Evolutionary conservation across 805 yeast species (phyloP), one percentile per base, ranked within the genome.

Genomic region (Cyberlindnera amylophila): DNA sequence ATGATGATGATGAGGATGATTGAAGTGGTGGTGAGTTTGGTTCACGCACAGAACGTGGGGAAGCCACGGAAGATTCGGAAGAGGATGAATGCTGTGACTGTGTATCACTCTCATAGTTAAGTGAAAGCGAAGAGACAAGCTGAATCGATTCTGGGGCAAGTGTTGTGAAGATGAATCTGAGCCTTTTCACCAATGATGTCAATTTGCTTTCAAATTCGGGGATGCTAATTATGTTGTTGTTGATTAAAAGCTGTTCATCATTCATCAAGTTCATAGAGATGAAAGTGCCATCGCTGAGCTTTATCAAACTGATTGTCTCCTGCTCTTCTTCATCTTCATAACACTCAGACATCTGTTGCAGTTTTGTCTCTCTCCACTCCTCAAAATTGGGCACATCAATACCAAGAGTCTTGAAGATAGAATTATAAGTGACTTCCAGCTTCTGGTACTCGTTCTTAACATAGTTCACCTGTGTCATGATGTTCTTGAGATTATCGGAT

Each of bases 401-500:
- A 4, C 47, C 50, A 34, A 56, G 31, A 4, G 30, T 15, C 6
- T 30, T 15, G 26, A 50, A 45, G 6, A 55, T 32, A 3, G 19
- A n/a, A 3, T 17, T 30, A 34, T 56, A 55, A 3, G 43, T 43
- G 3, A 7, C 8, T n/a, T 49, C 47, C 3, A 57, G 32, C 8
- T 17, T 27, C 4, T 42, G 36, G 17, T 44, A 47, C 15, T 50
- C 49, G 1, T 16, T 12, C 21, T 49, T 47, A 11, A 57, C 42
- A 12, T 18, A 26, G 10, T 50, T 42, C 1, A 57, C 57, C 28
- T 54, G 54, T 4, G 34, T 14, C 15, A 50, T 36, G 26, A 57
- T 30, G 29, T 52, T 54, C 40, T 55, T 57, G 34, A 57, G 32
- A 36, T 56, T 57, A 26, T 56, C 59, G 0, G 59, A 50, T 36